Percentiles rank a stretch among this genome's conserved stretches.
Conservation (phyloP, 2,329 filamentous ascomycete species). For the Trichoderma breve region DNA sequence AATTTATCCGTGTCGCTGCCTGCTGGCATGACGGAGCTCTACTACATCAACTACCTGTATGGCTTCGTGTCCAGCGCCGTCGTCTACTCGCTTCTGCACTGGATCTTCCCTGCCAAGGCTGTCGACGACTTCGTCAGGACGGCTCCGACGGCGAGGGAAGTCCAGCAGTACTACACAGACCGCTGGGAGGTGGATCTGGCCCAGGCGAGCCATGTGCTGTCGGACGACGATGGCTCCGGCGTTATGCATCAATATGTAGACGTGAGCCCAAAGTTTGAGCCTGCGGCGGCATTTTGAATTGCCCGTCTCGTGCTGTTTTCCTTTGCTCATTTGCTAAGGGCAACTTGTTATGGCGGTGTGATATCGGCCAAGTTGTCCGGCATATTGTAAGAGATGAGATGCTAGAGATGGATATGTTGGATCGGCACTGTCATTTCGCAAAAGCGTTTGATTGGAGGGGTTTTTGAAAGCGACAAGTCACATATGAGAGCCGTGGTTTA, state of each 20-base stretch:
- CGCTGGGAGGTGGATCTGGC: constrained; percentile 34
- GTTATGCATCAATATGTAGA: constrained; percentile 3
- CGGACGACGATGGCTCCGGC: constrained; percentile 21
- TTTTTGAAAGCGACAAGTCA: background rate
- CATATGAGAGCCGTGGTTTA: background rate
- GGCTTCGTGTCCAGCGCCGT: constrained; percentile 37
- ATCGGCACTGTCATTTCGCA: background rate
- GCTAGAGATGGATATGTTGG: background rate
- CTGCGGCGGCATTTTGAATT: background rate
- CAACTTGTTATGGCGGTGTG: background rate
- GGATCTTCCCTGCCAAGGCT: constrained; percentile 28
- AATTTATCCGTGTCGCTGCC: constrained; percentile 35
- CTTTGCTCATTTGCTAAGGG: background rate
- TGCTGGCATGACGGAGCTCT: constrained; percentile 39
- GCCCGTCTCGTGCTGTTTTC: background rate
- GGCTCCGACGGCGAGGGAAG: constrained; percentile 25
- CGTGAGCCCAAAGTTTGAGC: background rate
- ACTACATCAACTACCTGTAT: constrained; percentile 40
- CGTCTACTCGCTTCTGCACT: constrained; percentile 34
- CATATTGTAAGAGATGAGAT: background rate
- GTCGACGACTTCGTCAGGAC: constrained; percentile 33
- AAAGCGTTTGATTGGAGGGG: background rate
- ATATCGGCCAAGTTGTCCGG: background rate
- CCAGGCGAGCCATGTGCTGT: constrained; percentile 5
- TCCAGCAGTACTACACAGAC: constrained; percentile 31